Conservation (phyloP, 192 early-diverging fungal species). For the Coemansia sp. region DNA sequence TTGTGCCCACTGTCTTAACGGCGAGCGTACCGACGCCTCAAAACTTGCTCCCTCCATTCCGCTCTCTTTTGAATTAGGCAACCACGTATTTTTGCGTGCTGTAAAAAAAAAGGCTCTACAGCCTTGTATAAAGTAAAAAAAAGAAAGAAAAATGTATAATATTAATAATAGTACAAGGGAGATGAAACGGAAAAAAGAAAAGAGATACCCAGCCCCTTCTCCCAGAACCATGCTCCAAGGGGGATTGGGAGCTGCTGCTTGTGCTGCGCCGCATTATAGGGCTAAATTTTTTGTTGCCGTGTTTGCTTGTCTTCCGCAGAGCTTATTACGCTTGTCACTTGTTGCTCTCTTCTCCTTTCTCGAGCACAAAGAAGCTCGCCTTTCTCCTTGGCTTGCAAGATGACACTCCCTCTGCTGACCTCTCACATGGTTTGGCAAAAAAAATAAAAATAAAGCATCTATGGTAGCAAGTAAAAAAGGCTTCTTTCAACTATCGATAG, state of each 20-base stretch:
- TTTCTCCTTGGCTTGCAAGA: not conserved
- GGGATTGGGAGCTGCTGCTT: not conserved
- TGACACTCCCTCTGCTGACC: slow-evolving; percentile 1
- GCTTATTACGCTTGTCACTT: not conserved
- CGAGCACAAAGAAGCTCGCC: not conserved
- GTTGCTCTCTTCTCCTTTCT: not conserved
- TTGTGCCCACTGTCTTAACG: slow-evolving; percentile 10
- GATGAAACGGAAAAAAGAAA: not conserved
- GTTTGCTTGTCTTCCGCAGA: not conserved
- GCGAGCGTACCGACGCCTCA: slow-evolving; percentile 1
- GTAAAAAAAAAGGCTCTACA: not conserved
- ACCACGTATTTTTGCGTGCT: not conserved
- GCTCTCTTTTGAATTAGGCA: not conserved
- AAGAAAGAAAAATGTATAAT: not conserved
- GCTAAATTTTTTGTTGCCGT: not conserved
- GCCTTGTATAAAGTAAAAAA: not conserved
- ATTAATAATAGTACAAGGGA: not conserved
- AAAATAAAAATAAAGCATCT: not conserved
- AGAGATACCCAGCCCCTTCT: not conserved
- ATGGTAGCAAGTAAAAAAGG: not conserved
- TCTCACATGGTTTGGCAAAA: not conserved
- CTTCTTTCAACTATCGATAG: not conserved
- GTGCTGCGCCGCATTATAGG: not conserved
- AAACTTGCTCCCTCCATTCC: slow-evolving; percentile 11
- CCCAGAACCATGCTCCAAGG: not conserved